phyloP scores from a whole-genome alignment of 2,329 filamentous ascomycete species.

The Botrytis deweyae region DNA sequence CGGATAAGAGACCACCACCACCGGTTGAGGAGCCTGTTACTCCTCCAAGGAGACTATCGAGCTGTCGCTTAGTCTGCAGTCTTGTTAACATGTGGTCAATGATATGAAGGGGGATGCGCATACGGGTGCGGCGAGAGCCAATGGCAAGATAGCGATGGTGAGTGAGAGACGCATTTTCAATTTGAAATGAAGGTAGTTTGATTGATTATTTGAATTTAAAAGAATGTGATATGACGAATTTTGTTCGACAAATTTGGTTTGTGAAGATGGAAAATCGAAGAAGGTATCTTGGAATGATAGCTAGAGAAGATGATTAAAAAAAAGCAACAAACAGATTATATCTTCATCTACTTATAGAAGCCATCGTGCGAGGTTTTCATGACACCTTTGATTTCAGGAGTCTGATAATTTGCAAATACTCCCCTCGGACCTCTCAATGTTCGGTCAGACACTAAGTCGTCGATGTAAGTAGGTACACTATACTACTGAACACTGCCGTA shows the following conservation, averaged over 20 bases:
- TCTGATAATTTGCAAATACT: neutral
- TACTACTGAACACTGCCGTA: neutral
- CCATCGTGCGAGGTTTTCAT: neutral
- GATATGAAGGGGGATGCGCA: neutral
- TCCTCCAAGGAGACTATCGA: neutral
- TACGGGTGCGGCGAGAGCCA: conserved; percentile 7
- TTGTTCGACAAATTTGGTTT: neutral
- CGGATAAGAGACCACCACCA: neutral
- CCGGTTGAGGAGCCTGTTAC: neutral
- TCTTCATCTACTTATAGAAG: neutral
- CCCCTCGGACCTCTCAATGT: neutral
- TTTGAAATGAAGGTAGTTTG: neutral
- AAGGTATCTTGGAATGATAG: neutral
- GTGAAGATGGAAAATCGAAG: neutral
- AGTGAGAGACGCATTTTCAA: conserved; percentile 11
- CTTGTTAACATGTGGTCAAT: neutral
- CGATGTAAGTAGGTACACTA: neutral
- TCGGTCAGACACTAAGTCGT: neutral
- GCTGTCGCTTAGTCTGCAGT: neutral
- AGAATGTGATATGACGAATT: neutral
- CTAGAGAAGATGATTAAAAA: neutral
- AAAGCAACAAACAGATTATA: neutral
- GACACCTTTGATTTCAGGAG: neutral
- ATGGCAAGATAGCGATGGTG: neutral
- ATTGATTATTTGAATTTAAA: neutral